Conservation (phyloP, 331 rosid genomes). For the Prunus yedoensis region DNA sequence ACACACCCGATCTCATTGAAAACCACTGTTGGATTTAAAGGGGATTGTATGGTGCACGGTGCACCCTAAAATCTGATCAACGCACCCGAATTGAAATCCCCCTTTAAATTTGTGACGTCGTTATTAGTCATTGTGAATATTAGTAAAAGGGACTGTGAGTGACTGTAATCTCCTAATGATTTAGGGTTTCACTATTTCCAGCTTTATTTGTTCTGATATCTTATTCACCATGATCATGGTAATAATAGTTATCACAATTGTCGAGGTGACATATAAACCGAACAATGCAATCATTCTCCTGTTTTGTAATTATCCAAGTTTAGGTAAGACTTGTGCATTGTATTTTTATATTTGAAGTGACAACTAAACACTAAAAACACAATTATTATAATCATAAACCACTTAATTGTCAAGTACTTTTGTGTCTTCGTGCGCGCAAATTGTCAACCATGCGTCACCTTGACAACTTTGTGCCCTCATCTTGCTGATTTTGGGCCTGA, state of each 20-base stretch:
- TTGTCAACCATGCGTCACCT: neutral
- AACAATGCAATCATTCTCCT: constrained; percentile 26
- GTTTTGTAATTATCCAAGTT: constrained; percentile 21
- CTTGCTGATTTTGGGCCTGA: neutral
- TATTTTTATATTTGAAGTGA: neutral
- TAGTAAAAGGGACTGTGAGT: neutral
- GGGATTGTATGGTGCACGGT: no score
- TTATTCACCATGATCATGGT: constrained; percentile 23
- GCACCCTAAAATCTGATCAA: no score
- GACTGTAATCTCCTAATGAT: constrained; percentile 15
- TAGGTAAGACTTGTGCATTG: neutral
- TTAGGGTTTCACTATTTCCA: constrained; percentile 1
- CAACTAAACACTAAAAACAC: constrained; percentile 2
- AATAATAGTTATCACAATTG: constrained; percentile 29
- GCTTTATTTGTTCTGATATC: constrained; percentile 30
- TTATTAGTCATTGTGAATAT: neutral
- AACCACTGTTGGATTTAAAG: no score
- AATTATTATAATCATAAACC: constrained; percentile 6
- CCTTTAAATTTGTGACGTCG: no score
- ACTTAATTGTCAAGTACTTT: neutral
- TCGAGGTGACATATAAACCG: constrained; percentile 32
- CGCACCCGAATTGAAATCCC: no score
- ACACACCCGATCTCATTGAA: no score
- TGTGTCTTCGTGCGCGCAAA: neutral
- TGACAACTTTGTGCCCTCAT: neutral